These are phyloP conservation scores for Pulveroboletus frians DNA, from an alignment of 768 basidiomycete species.

Conservation along the genomic window DNA sequence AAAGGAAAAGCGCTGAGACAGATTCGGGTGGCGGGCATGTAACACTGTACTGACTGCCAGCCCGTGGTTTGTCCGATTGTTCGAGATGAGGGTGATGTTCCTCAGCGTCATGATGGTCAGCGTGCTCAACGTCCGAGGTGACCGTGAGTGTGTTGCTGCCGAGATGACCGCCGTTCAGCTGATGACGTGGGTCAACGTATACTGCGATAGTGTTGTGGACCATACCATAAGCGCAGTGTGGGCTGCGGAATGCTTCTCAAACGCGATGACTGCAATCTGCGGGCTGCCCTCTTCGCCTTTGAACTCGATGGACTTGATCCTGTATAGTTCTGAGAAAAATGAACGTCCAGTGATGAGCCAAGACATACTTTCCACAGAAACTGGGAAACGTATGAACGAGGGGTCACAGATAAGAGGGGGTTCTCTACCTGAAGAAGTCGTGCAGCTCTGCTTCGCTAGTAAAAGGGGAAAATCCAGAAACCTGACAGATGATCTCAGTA, in stretches of 20 bases:
- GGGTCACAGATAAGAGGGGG: not conserved
- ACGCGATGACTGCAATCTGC: slow-evolving; percentile 64
- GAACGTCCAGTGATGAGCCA: not conserved
- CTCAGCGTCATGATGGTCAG: slow-evolving; percentile 45
- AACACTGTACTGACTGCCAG: slow-evolving; percentile 54
- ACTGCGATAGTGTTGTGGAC: not conserved
- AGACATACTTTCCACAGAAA: slow-evolving; percentile 79
- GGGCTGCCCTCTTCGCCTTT: slow-evolving; percentile 37
- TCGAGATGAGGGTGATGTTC: slow-evolving; percentile 44
- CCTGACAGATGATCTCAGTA: slow-evolving; percentile 37
- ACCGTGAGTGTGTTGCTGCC: slow-evolving; percentile 69
- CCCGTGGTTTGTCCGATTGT: slow-evolving; percentile 89
- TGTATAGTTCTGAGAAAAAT: slow-evolving; percentile 24
- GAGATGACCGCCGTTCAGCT: slow-evolving; percentile 74
- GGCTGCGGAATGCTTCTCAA: slow-evolving; percentile 79
- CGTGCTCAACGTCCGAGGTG: slow-evolving; percentile 58
- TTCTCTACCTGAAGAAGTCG: slow-evolving; percentile 74
- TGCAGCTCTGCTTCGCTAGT: slow-evolving; percentile 66
- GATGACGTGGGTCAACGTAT: not conserved
- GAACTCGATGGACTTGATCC: slow-evolving; percentile 63
- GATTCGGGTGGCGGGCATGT: not conserved
- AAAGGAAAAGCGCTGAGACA: slow-evolving; percentile 6
- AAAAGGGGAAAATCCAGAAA: slow-evolving; percentile 60
- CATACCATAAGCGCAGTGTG: slow-evolving; percentile 80
- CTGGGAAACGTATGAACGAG: slow-evolving; percentile 32